phyloP scores from a whole-genome alignment of 1,284 basidiomycete species.

The Cryptococcus sp. region DNA sequence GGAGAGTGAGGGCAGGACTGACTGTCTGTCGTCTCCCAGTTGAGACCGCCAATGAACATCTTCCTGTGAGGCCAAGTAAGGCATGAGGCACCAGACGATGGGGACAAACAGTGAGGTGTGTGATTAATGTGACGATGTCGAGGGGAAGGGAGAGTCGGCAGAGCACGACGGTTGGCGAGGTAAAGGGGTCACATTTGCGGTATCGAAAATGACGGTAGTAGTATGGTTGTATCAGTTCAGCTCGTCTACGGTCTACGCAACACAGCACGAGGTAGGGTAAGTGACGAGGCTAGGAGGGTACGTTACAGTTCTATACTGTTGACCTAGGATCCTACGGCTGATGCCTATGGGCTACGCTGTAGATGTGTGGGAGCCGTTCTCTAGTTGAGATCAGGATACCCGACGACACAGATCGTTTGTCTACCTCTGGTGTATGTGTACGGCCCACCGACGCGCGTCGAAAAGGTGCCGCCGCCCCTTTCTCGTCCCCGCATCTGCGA shows the following conservation, averaged over 20 bases:
- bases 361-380: too few species aligned
- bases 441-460: too few species aligned
- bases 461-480: too few species aligned
- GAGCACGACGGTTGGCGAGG: not conserved
- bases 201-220: constrained; percentile 1
- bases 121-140: not conserved
- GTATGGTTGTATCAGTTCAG: constrained; percentile 13
- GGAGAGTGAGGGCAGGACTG: constrained; percentile 25
- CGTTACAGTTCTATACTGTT: constrained; percentile 9
- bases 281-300: constrained; percentile 6
- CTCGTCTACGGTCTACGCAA: constrained; percentile 9
- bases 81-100: not conserved
- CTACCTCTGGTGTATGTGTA: too few species aligned
- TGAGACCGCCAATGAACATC: constrained; percentile 95
- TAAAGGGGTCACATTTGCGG: constrained; percentile 3
- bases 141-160: not conserved
- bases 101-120: not conserved
- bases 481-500: too few species aligned
- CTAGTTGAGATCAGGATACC: too few species aligned
- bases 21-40: constrained; percentile 97
- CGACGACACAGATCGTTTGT: too few species aligned
- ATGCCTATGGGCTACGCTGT: constrained; percentile 1
- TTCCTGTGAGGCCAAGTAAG: constrained; percentile 61
- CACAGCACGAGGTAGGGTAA: not conserved
- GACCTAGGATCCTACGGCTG: not conserved